Evolutionary conservation across 106 monocot genomes (phyloP), one percentile per base, ranked within the genome.

Genomic region (Amphibolis antarctica): DNA sequence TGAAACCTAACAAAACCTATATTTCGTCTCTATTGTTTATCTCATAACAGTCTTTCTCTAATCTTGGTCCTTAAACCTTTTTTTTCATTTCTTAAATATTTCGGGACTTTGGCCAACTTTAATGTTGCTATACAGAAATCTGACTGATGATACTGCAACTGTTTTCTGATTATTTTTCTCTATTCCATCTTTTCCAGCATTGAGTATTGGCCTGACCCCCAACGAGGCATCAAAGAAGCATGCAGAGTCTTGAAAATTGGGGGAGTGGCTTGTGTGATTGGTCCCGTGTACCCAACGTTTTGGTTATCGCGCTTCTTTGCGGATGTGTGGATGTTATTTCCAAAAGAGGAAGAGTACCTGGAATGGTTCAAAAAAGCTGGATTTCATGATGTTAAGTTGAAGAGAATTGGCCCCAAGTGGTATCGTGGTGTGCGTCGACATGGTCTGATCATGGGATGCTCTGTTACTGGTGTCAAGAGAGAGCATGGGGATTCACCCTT

Each of bases 121-220:
- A n/a, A n/a, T n/a, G n/a, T n/a, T n/a, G n/a, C n/a, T n/a, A n/a
- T n/a, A n/a, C n/a, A n/a, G n/a, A n/a, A n/a, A n/a, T n/a, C n/a
- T n/a, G n/a, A n/a, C n/a, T n/a, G n/a, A n/a, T n/a, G n/a, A n/a
- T n/a, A n/a, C n/a, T n/a, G n/a, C n/a, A n/a, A n/a, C n/a, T n/a
- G n/a, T n/a, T n/a, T n/a, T n/a, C n/a, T n/a, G n/a, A n/a, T n/a
- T n/a, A n/a, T n/a, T n/a, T n/a, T n/a, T n/a, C n/a, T n/a, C n/a
- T n/a, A n/a, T n/a, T n/a, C n/a, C n/a, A n/a, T n/a, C n/a, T n/a
- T n/a, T n/a, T n/a, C n/a, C n/a, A 92, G 92, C 48, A 92, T 92
- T 42, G 92, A 92, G 69, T 92, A 92, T 63, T 92, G 92, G 92
- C 92, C 92, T 20, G 92, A 92, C 68, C 92, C 92, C 30, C 92